phyloP scores from a whole-genome alignment of 495 filamentous ascomycete species.

The Podospora pseudopauciseta region DNA sequence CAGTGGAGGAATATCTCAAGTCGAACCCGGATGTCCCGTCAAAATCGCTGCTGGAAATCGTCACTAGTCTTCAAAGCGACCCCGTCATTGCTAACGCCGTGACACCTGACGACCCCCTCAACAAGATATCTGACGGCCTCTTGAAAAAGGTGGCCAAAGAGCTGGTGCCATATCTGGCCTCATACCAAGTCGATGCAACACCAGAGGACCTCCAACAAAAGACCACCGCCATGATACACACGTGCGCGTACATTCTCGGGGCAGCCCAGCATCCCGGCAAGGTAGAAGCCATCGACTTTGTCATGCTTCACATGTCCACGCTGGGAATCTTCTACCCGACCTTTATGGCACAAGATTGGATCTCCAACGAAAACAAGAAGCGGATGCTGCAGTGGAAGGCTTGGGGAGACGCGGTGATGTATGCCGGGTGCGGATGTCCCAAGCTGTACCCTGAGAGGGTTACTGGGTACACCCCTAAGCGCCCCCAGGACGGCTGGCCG shows the following conservation, averaged over 20 bases:
- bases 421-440: constrained; percentile 9
- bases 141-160: background rate
- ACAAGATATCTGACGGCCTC: constrained; percentile 11
- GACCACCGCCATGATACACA: constrained; percentile 3
- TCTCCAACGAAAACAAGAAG: background rate
- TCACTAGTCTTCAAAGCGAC: background rate
- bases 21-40: background rate
- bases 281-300: constrained; percentile 8
- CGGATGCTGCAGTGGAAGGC: constrained; percentile 11
- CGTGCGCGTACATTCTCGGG: constrained; percentile 1
- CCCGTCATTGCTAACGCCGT: constrained; percentile 3
- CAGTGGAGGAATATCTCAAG: constrained; percentile 48
- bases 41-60: background rate
- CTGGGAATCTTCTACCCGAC: constrained; percentile 7
- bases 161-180: constrained; percentile 3
- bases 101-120: background rate
- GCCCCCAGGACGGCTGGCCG: constrained; percentile 13
- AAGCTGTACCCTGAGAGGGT: constrained; percentile 8
- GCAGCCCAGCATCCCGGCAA: constrained; percentile 11
- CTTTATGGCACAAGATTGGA: constrained; percentile 4
- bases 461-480: constrained; percentile 7
- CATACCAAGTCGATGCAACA: constrained; percentile 1
- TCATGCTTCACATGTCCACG: constrained; percentile 7
- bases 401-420: constrained; percentile 4
- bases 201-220: background rate